Evolutionary conservation across 1,139 yeast species (phyloP).

Genomic region (Schizosaccharomyces versatilis): DNA sequence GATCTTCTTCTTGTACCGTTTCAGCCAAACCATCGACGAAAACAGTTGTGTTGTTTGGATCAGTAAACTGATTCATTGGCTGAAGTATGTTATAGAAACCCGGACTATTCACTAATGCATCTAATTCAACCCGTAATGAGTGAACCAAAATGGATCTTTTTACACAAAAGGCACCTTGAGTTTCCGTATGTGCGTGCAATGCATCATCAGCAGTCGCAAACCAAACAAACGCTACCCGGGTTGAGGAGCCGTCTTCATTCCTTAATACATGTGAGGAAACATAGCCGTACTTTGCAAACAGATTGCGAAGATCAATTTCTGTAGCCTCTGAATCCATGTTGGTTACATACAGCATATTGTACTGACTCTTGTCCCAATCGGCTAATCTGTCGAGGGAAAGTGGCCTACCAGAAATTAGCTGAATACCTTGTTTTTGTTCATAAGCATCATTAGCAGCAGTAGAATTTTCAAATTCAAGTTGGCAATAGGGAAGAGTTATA

Average conservation of each 20-base stretch:
- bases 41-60: slow-evolving; percentile 77
- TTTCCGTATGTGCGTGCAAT: slow-evolving; percentile 50
- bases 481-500: slow-evolving; percentile 57
- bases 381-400: slow-evolving; percentile 42
- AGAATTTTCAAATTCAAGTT: slow-evolving; percentile 52
- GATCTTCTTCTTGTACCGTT: slow-evolving; percentile 55
- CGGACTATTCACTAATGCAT: slow-evolving; percentile 13
- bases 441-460: slow-evolving; percentile 49
- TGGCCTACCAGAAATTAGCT: slow-evolving; percentile 38
- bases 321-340: slow-evolving; percentile 63
- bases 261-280: slow-evolving; percentile 54
- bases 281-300: slow-evolving; percentile 43
- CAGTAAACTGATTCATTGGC: slow-evolving; percentile 34
- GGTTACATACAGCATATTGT: slow-evolving; percentile 65
- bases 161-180: slow-evolving; percentile 60
- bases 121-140: slow-evolving; percentile 45
- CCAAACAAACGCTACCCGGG: slow-evolving; percentile 83
- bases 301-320: slow-evolving; percentile 28
- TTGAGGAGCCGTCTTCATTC: slow-evolving; percentile 50
- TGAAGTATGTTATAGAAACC: slow-evolving; percentile 21
- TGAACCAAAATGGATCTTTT: slow-evolving; percentile 61
- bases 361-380: slow-evolving; percentile 21
- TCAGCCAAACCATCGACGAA: slow-evolving; percentile 75
- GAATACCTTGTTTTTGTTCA: slow-evolving; percentile 40
- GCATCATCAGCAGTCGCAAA: slow-evolving; percentile 49